phyloP scores from a whole-genome alignment of 805 yeast genomes.

The Saturnispora besseyi region DNA sequence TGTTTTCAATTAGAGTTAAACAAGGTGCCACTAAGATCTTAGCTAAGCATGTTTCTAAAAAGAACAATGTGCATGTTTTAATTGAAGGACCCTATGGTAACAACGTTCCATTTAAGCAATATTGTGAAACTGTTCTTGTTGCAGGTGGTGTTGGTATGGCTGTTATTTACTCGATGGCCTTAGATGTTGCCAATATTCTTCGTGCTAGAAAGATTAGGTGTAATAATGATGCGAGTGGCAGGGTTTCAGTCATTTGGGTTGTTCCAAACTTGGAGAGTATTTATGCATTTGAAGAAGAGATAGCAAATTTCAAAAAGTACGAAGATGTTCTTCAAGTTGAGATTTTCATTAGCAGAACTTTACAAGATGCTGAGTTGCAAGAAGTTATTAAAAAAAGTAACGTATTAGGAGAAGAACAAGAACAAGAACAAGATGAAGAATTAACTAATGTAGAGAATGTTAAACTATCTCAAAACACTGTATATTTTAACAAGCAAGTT shows the following conservation, averaged over 20 bases:
- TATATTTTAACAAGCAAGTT: too few relatives aligned
- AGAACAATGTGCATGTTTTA: slow-evolving; percentile 31
- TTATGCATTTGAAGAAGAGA: slow-evolving; percentile 23
- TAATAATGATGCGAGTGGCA: slow-evolving; percentile 10
- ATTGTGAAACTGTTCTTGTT: slow-evolving; percentile 39
- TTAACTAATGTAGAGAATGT: too few relatives aligned
- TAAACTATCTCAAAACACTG: too few relatives aligned
- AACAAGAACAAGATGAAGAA: not conserved
- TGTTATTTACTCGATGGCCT: slow-evolving; percentile 41
- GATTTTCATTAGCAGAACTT: slow-evolving; percentile 22
- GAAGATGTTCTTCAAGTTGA: slow-evolving; percentile 22
- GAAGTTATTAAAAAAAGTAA: not conserved
- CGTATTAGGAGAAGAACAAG: not conserved
- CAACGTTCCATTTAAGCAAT: slow-evolving; percentile 37
- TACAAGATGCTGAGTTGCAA: slow-evolving; percentile 17
- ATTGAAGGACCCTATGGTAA: slow-evolving; percentile 60
- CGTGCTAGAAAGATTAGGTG: slow-evolving; percentile 24
- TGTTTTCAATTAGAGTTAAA: slow-evolving; percentile 41
- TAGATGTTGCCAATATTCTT: slow-evolving; percentile 29
- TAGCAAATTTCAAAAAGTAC: slow-evolving; percentile 19
- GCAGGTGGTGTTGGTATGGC: slow-evolving; percentile 66
- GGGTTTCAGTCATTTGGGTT: slow-evolving; percentile 24
- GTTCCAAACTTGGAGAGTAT: slow-evolving; percentile 26
- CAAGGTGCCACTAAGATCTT: slow-evolving; percentile 43
- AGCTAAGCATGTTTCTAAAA: slow-evolving; percentile 25